These are phyloP conservation scores for Rhododendron molle DNA, from an alignment of 148 eudicot species.

Conservation along the genomic window DNA sequence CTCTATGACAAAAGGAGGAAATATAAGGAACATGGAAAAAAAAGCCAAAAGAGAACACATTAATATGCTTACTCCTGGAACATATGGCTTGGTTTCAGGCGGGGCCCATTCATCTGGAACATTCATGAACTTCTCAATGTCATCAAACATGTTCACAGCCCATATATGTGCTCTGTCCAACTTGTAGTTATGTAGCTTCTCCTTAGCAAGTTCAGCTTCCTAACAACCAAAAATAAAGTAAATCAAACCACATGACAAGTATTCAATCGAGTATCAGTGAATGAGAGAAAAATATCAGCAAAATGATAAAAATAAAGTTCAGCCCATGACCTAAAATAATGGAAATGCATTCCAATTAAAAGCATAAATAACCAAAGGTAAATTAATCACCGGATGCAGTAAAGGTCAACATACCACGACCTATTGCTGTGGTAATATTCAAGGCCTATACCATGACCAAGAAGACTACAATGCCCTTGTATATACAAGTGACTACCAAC, in stretches of 20 bases:
- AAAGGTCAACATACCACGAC: not conserved
- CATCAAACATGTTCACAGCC: slow-evolving; percentile 78
- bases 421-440: not conserved
- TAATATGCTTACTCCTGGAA: slow-evolving; percentile 57
- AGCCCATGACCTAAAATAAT: not conserved
- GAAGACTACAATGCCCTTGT: not conserved
- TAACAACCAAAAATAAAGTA: slow-evolving; percentile 15
- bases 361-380: not conserved
- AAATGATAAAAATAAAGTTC: not conserved
- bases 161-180: slow-evolving; percentile 67
- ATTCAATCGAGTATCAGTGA: slow-evolving; percentile 3
- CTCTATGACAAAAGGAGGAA: not conserved
- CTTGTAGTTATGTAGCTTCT: slow-evolving; percentile 53
- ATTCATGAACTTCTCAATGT: slow-evolving; percentile 76
- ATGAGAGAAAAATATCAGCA: not conserved
- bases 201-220: slow-evolving; percentile 83
- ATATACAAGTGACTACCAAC: not conserved
- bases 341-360: not conserved
- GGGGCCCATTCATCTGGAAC: slow-evolving; percentile 99
- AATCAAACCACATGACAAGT: not conserved
- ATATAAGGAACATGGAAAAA: not conserved
- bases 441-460: not conserved
- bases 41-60: not conserved
- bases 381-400: not conserved
- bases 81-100: slow-evolving; percentile 77